A percentile compares a stretch with the other conserved stretches of the same genome.
phyloP scores from a whole-genome alignment of 75 land plant genomes.

The Cryptomeria japonica region DNA sequence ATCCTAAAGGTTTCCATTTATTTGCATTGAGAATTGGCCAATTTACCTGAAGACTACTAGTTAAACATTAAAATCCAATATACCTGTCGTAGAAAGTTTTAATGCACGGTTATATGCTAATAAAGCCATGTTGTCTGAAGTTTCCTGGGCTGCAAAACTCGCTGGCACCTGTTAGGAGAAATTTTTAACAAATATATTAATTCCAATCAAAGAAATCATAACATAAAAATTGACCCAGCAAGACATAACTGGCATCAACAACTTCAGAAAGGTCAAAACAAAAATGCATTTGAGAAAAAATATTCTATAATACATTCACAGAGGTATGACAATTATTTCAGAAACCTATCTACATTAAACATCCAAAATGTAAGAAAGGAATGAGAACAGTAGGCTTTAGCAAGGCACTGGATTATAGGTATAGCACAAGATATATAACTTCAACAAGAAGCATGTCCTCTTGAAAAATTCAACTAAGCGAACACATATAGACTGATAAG shows the following conservation, averaged over 20 bases:
- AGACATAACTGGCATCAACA: neutral
- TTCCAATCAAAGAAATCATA: neutral
- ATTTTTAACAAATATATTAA: neutral
- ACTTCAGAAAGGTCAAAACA: neutral
- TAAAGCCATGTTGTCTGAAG: constrained; percentile 71
- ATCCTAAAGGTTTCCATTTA: neutral
- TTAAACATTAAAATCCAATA: neutral
- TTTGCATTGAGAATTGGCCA: neutral
- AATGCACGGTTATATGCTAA: constrained; percentile 81
- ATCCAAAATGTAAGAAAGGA: neutral
- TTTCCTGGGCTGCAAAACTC: constrained; percentile 54
- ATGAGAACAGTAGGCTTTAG: neutral
- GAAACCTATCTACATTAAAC: neutral
- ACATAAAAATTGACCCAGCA: neutral
- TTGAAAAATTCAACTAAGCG: neutral
- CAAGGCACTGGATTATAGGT: neutral
- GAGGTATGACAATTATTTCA: neutral
- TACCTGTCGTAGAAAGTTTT: constrained; percentile 73
- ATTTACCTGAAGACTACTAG: neutral
- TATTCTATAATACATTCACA: neutral
- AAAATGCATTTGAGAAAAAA: neutral
- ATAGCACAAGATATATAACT: neutral
- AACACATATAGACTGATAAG: neutral
- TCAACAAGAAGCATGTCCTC: neutral
- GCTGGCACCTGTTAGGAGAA: constrained; percentile 46